These are phyloP conservation scores for Boletus sp. DNA, from an alignment of 768 basidiomycete species.

Conservation along the genomic window DNA sequence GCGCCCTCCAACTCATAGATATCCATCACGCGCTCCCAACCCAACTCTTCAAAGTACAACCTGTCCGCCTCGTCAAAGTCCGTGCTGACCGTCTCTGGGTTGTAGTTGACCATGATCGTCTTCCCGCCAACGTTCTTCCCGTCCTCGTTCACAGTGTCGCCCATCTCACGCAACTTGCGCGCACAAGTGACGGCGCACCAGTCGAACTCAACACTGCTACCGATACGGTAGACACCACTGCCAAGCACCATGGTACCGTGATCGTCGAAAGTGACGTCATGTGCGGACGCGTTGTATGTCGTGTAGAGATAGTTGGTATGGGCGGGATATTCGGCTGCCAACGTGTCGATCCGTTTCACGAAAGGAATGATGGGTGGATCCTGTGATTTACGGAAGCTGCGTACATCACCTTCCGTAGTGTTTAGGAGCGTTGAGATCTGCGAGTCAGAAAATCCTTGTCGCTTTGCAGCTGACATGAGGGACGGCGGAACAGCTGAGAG, in stretches of 20 bases:
- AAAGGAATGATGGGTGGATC: constrained; percentile 79
- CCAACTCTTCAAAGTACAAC: constrained; percentile 97
- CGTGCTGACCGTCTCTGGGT: constrained; percentile 98
- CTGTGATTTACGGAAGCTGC: constrained; percentile 81
- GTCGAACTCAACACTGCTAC: constrained; percentile 98
- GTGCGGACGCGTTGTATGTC: constrained; percentile 95
- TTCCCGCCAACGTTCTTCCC: constrained; percentile 44
- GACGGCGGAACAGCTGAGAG: constrained; percentile 69
- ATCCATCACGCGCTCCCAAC: constrained; percentile 98
- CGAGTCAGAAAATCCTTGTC: constrained; percentile 91
- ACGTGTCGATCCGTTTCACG: constrained; percentile 98
- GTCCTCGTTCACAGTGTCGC: constrained; percentile 33
- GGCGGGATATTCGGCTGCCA: constrained; percentile 98
- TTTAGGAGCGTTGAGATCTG: constrained; percentile 86
- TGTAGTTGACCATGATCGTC: constrained; percentile 99
- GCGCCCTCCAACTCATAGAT: constrained; percentile 96
- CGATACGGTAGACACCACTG: constrained; percentile 97
- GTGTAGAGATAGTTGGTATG: constrained; percentile 99
- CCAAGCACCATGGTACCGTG: constrained; percentile 99
- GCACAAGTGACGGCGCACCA: constrained; percentile 99
- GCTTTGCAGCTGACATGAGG: constrained; percentile 84
- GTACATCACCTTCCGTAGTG: constrained; percentile 74
- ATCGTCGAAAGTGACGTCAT: constrained; percentile 94
- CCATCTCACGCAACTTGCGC: constrained; percentile 86
- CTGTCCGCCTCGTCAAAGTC: constrained; percentile 99